These are phyloP conservation scores for Cladorrhinum sp. DNA, from an alignment of 2,329 filamentous ascomycete species.

Conservation along the genomic window DNA sequence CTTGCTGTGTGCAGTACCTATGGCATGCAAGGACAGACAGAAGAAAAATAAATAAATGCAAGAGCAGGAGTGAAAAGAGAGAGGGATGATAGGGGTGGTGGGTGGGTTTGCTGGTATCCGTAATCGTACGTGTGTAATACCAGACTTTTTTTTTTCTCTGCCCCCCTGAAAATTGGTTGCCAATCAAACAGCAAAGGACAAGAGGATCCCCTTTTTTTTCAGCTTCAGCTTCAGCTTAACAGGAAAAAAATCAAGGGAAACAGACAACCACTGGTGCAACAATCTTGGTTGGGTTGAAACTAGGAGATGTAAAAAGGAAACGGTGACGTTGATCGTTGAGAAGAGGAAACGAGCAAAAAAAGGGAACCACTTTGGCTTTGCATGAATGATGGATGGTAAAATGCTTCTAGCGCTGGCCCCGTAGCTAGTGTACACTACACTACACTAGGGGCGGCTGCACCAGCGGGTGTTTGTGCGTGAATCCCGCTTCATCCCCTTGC, in stretches of 20 bases:
- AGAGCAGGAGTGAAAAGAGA: not conserved
- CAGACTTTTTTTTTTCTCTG: not conserved
- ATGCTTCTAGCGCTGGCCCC: not conserved
- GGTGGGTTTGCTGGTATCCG: not conserved
- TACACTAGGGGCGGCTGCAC: not conserved
- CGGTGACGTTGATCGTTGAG: not conserved
- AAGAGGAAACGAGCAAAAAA: not conserved
- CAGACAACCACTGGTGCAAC: no score
- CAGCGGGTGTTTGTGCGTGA: slow-evolving; percentile 1
- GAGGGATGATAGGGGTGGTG: not conserved
- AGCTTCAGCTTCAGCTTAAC: no score
- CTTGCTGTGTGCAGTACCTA: no score
- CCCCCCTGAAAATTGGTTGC: not conserved
- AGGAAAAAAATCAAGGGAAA: no score
- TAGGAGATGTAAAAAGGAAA: not conserved
- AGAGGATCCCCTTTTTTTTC: not conserved
- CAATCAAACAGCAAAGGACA: not conserved
- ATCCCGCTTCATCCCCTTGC: not conserved
- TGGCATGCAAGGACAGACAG: not conserved
- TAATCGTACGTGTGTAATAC: not conserved
- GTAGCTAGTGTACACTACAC: no score
- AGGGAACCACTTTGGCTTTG: not conserved
- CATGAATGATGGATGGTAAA: not conserved
- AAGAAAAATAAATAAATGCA: not conserved
- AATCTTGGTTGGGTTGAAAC: not conserved